Evolutionary conservation across 352 stramenopile genomes (phyloP).

Genomic region (Pythium oligandrum): DNA sequence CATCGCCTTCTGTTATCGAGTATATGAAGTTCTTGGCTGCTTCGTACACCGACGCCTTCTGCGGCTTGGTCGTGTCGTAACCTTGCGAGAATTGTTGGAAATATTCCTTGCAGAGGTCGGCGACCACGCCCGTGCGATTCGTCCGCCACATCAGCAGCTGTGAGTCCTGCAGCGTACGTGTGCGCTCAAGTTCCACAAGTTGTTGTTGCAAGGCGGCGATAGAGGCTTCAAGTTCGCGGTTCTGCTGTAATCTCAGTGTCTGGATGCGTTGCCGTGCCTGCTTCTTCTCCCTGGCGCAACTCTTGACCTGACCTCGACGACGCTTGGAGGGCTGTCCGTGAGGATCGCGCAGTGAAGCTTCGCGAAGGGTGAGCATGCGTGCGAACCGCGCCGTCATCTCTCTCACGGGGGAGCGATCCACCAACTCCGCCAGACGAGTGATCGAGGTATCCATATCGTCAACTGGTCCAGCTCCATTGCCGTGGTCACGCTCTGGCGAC

Average conservation of each 20-base stretch:
- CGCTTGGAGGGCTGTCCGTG: neutral
- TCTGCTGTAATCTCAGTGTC: neutral
- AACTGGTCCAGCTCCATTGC: neutral
- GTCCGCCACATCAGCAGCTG: constrained; percentile 27
- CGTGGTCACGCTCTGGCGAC: neutral
- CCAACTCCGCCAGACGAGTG: neutral
- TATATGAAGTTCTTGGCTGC: constrained; percentile 25
- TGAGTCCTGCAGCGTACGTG: constrained; percentile 33
- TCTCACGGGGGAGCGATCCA: neutral
- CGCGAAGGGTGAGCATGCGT: constrained; percentile 25
- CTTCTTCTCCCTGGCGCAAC: constrained; percentile 24
- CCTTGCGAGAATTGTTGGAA: constrained; percentile 36
- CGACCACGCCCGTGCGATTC: constrained; percentile 33
- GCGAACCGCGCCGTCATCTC: constrained; percentile 36
- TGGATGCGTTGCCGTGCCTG: constrained; percentile 6
- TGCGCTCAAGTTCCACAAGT: constrained; percentile 34
- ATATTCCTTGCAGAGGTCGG: constrained; percentile 39
- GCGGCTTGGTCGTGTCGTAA: constrained; percentile 23
- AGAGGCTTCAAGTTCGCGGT: constrained; percentile 18
- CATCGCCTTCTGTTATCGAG: constrained; percentile 24
- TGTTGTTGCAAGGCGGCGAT: constrained; percentile 30
- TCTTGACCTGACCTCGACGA: constrained; percentile 15
- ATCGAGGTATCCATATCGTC: neutral
- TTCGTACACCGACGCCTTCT: constrained; percentile 7
- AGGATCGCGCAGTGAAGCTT: constrained; percentile 1